Percentiles rank a stretch among this genome's conserved stretches.
Evolutionary conservation across 1,284 basidiomycete genomes (phyloP).

Genomic region (Bjerkandera adusta): DNA sequence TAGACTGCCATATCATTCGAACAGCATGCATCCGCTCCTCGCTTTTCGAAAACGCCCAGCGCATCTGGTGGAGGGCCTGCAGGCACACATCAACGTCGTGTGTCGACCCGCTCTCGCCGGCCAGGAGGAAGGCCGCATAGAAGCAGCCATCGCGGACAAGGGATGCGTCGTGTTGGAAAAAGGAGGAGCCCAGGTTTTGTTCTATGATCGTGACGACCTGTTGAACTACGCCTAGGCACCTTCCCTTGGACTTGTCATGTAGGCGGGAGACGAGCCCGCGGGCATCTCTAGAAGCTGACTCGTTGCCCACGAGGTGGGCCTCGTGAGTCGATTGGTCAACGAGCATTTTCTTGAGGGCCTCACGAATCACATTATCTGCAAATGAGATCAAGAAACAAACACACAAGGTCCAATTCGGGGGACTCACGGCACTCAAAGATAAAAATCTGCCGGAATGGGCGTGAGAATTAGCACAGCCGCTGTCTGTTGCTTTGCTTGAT

Average conservation of each 20-base stretch:
- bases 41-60: conserved; percentile 79
- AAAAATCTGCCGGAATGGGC: conserved; percentile 49
- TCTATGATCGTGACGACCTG: conserved; percentile 63
- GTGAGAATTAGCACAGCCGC: conserved; percentile 17
- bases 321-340: conserved; percentile 27
- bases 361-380: conserved; percentile 64
- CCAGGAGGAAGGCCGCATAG: conserved; percentile 74
- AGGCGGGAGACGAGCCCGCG: conserved; percentile 39
- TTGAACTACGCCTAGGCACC: conserved; percentile 47
- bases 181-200: conserved; percentile 49
- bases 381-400: conserved; percentile 8
- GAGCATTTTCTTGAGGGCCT: conserved; percentile 57
- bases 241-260: conserved; percentile 52
- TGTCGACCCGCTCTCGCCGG: conserved; percentile 52
- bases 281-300: conserved; percentile 10
- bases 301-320: conserved; percentile 20
- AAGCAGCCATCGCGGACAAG: conserved; percentile 79
- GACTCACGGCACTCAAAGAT: conserved; percentile 78
- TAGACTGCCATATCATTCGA: conserved; percentile 51
- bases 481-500: too few relatives aligned
- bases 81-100: conserved; percentile 74
- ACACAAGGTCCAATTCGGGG: not conserved
- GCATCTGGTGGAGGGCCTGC: conserved; percentile 70
- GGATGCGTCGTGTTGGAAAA: conserved; percentile 82
- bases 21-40: conserved; percentile 68